Base-by-base conservation (phyloP, 176 grass and related monocot species). In the Avena sativa region DNA sequence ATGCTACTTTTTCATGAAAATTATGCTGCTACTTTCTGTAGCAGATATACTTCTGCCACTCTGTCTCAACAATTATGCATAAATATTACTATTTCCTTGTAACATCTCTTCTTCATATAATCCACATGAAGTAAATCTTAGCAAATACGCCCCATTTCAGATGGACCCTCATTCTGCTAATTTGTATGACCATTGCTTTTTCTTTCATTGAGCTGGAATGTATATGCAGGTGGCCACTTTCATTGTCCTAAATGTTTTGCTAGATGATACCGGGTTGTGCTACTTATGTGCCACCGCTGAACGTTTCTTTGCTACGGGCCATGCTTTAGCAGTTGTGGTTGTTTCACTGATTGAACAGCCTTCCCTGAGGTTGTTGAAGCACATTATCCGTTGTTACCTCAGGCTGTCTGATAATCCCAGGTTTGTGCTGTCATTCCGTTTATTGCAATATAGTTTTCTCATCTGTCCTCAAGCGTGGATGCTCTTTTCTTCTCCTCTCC, bases 351-450 rank as follows among this genome's bases (percentile, higher is more conserved):
- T 78, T 9, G 71, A 92, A 13, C 76, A 95, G 53, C 93, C 93
- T 74, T 95, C 90, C 15, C 21, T 87, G 20, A 93, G 87, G 88
- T 71, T 98, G 76, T 50, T 95, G n/a, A 98, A 95, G 86, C 87
- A 89, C 61, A 88, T 95, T 14, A 82, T 98, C 43, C 71, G 71
- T 21, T 98, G 96, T n/a, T 95, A 98, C 78, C 90, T 92, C 55
- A 93, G 96, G 77, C 84, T 98, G 56, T 89, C 87, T 4, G 88
- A 98, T 13, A 71, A 98, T 91, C 79, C 79, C 51, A 94, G 85
- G 96, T 98, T 81, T 82, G 85, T 59, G 15, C 48, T 65, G 3
- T 73, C 75, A 59, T 65, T 32, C 55, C 10, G 6, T 5, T 52
- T 67, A 20, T 28, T 1, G 32, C 15, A 11, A 67, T 38, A 23